Evolutionary conservation across 2,329 filamentous ascomycete genomes (phyloP), one percentile per base, ranked within the genome.

Genomic region (Claviceps sp.): DNA sequence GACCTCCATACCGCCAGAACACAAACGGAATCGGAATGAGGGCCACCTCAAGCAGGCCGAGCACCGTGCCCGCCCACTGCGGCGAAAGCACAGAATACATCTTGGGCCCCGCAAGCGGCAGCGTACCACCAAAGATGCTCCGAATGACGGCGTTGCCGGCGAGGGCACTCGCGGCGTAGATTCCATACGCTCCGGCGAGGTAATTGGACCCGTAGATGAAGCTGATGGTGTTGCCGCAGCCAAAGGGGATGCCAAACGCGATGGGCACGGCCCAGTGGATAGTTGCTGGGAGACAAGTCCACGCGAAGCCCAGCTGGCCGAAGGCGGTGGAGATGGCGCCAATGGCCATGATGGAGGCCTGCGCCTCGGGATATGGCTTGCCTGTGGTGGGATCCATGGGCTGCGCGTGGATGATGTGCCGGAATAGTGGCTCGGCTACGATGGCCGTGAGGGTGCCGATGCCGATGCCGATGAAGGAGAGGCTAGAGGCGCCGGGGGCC

Each of bases 171-270:
- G 88, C 88, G 1, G 88, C 82, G 62, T 89, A 94, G 58, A 93
- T 85, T 4, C 84, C 84, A 59, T 94, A 94, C 6, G 82, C 80
- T 47, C 84, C 77, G 0, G 87, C 86, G 3, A 95, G 71, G 63
- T 94, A 95, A 60, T 88, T 93, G 5, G 77, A 79, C 0, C 83
- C 79, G 61, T 94, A 93, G 61, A 94, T 90, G 69, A 94, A 94
- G 40, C 86, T 81, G 2, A 82, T 75, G 8, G 79, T 82, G 60
- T 91, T 93, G 0, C 88, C 88, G 0, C 78, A 74, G 9, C 87
- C 87, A 59, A 93, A 94, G 0, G 84, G 85, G 5, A 94, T 77
- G 0, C 88, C 87, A 1, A 87, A 87, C 0, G 86, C 71, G 48
- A 94, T 84, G 1, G 87, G 85, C 20, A 81, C 74, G n/a, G 88